phyloP scores from a whole-genome alignment of 345 rosid species.

The Hibiscus syriacus region DNA sequence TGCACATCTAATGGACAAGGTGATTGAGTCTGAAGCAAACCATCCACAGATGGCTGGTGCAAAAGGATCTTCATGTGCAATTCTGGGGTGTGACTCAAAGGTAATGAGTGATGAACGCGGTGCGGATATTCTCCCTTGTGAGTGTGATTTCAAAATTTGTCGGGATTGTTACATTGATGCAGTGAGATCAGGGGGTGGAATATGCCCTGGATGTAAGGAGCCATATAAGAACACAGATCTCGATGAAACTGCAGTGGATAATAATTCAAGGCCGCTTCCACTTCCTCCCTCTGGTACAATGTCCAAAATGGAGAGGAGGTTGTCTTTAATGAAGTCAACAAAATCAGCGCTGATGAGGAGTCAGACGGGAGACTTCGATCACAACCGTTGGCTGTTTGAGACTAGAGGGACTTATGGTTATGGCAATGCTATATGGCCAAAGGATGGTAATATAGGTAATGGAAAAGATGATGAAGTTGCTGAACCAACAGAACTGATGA shows the following conservation, averaged over 20 bases:
- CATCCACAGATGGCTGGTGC: conserved; percentile 98
- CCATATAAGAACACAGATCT: conserved; percentile 74
- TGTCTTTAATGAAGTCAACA: conserved; percentile 87
- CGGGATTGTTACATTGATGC: conserved; percentile 89
- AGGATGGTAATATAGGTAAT: conserved; percentile 65
- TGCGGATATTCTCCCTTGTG: conserved; percentile 85
- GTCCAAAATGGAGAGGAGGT: conserved; percentile 83
- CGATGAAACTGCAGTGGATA: conserved; percentile 48
- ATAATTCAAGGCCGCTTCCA: conserved; percentile 49
- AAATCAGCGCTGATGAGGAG: conserved; percentile 80
- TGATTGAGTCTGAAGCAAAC: conserved; percentile 72
- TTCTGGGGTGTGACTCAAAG: conserved; percentile 89
- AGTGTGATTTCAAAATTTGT: conserved; percentile 91
- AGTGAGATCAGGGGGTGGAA: conserved; percentile 68
- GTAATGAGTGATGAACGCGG: conserved; percentile 91
- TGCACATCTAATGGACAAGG: conserved; percentile 97
- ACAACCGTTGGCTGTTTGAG: conserved; percentile 87
- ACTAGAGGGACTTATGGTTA: conserved; percentile 87
- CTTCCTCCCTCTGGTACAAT: conserved; percentile 47
- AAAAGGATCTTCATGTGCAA: conserved; percentile 83
- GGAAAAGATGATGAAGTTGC: conserved; percentile 49
- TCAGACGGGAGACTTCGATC: conserved; percentile 94
- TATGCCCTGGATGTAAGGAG: conserved; percentile 91
- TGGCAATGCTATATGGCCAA: conserved; percentile 95
- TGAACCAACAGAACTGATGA: conserved; percentile 69